Evolutionary conservation across 768 basidiomycete genomes (phyloP), one percentile per base, ranked within the genome.

Genomic region (Collybia sp.): DNA sequence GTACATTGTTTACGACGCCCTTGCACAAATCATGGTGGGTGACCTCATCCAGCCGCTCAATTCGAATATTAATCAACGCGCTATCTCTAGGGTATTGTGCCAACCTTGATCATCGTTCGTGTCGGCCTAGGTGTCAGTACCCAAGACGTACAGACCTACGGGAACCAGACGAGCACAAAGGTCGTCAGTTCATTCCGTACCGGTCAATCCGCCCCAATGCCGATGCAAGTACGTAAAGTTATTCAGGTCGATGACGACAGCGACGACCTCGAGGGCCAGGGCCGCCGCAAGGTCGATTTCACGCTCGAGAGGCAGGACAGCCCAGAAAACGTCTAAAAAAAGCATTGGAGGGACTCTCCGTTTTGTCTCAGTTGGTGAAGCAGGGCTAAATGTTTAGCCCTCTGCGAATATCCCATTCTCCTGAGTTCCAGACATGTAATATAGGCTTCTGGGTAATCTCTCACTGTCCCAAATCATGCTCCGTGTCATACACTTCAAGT

Each of bases 1-100:
- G 54, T 39, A 44, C 8, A 50, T 55, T 15, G 30, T 53, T 4
- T 51, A 55, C 20, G 20, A 41, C 10, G 57, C 54, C 11, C 37
- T 58, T 2, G 47, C 50, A 8, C 57, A 56, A 42, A 32, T 58
- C 12, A 45, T 55, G 25, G 57, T 58, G 17, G 45, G 55, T 46
- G 12, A 19, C 15, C 13, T 30, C 20, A n/a, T 35, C 13, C 12
- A 25, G 11, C 37, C 3, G 25, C 25, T 8, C 25, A 3, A 25
- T 25, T 25, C 25, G 8, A 9, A 15, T 5, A 1, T 39, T 17
- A 30, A 19, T 34, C n/a, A 16, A 2, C 8, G 10, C n/a, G 20
- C 1, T 30, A 20, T 19, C 3, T 5, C 17, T 36, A 58, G 56
- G 50, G 49, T 30, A 58, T 58, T 42, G 49, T 52, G 42, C 57